Evolutionary conservation across 306 rosid genomes (phyloP).

Genomic region (Cyamopsis tetragonoloba): DNA sequence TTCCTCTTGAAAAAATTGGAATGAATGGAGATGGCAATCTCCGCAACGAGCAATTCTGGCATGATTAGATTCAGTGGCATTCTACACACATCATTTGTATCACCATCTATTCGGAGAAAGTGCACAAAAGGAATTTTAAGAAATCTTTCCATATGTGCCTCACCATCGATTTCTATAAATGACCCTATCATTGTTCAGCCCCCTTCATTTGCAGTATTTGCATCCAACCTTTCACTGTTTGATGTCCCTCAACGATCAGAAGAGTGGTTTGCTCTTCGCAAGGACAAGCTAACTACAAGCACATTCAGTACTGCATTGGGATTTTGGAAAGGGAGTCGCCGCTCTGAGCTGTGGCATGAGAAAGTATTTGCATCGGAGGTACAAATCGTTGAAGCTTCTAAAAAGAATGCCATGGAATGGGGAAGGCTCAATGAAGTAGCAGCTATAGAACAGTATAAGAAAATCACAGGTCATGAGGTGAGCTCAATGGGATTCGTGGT

Average conservation of each 20-base stretch:
- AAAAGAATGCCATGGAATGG: slow-evolving; percentile 76
- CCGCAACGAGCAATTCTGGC: slow-evolving; percentile 43
- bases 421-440: slow-evolving; percentile 76
- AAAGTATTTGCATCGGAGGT: slow-evolving; percentile 57
- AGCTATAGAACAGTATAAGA: slow-evolving; percentile 69
- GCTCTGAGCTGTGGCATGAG: slow-evolving; percentile 80
- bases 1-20: slow-evolving; percentile 19
- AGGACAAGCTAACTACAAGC: slow-evolving; percentile 84
- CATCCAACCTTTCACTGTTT: slow-evolving; percentile 38
- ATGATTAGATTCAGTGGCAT: slow-evolving; percentile 37
- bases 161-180: slow-evolving; percentile 12
- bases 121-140: slow-evolving; percentile 23
- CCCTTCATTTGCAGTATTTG: slow-evolving; percentile 41
- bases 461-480: slow-evolving; percentile 77
- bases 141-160: slow-evolving; percentile 33
- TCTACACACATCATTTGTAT: slow-evolving; percentile 30
- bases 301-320: slow-evolving; percentile 94
- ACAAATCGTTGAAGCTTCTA: slow-evolving; percentile 37
- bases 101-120: slow-evolving; percentile 28
- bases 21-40: slow-evolving; percentile 29
- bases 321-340: slow-evolving; percentile 83
- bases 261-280: slow-evolving; percentile 97
- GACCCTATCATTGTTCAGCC: slow-evolving; percentile 28
- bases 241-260: slow-evolving; percentile 79
- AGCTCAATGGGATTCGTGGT: slow-evolving; percentile 67